phyloP scores from a whole-genome alignment of 2,329 filamentous ascomycete genomes.

The Alternaria burnsii region DNA sequence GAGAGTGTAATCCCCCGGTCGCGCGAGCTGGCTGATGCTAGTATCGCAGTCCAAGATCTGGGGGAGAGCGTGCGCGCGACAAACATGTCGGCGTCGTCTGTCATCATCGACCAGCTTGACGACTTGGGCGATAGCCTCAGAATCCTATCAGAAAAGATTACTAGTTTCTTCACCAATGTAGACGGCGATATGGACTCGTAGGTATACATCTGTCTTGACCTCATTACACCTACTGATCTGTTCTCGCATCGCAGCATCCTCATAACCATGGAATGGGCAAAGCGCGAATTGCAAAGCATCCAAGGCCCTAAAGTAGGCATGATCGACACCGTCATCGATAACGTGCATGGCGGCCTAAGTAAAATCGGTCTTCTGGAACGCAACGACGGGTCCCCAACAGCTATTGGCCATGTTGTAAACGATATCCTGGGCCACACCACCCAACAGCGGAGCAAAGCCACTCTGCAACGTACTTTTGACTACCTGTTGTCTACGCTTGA shows the following conservation, averaged over 20 bases:
- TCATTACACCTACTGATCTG: constrained; percentile 21
- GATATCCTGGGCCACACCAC: constrained; percentile 81
- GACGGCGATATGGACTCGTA: constrained; percentile 90
- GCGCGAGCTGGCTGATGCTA: constrained; percentile 86
- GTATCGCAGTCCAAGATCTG: constrained; percentile 92
- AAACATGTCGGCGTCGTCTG: constrained; percentile 88
- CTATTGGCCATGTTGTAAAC: constrained; percentile 73
- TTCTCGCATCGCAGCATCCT: constrained; percentile 69
- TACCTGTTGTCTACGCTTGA: constrained; percentile 89
- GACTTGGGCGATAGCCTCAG: constrained; percentile 86
- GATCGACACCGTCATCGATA: constrained; percentile 80
- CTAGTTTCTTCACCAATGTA: constrained; percentile 90
- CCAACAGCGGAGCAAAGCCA: constrained; percentile 79
- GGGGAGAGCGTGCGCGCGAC: constrained; percentile 87
- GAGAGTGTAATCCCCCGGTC: constrained; percentile 89
- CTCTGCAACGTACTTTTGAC: constrained; percentile 85
- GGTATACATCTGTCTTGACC: constrained; percentile 31
- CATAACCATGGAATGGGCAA: constrained; percentile 95
- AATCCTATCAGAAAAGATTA: constrained; percentile 83
- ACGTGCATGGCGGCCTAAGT: constrained; percentile 80
- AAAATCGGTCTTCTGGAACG: constrained; percentile 59
- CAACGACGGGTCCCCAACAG: constrained; percentile 64
- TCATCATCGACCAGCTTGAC: constrained; percentile 87
- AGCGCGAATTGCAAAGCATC: constrained; percentile 74
- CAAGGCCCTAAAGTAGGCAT: constrained; percentile 58